Base-by-base conservation (phyloP, 805 yeast genomes). In the Candida yuanshanica region DNA sequence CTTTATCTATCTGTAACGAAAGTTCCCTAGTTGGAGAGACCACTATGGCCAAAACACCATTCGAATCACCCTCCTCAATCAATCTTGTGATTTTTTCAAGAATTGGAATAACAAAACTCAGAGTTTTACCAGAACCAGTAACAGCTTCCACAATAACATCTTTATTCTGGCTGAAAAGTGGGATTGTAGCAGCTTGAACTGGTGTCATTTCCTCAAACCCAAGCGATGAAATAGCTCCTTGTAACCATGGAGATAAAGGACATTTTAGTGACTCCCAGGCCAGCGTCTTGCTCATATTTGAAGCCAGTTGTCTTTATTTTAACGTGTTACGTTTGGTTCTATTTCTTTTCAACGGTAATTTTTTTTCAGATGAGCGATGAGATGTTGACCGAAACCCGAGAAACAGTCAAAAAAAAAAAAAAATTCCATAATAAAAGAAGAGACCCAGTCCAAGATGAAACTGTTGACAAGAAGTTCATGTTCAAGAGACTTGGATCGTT, bases 141-240 rank as follows among this genome's bases (percentile, higher is more conserved):
- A 88, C 96, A 0, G 97, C 95, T 59, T 93, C 97, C 2, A 89
- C 98, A 8, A 93, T 93, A 4, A 93, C 96, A 63, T 93, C 99
- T 55, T 91, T 91, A 56, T 89, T 84, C 16, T 79, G 79, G 18
- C 82, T 63, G 49, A 93, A 75, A 45, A 90, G 65, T 0, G 99
- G 99, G 37, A 93, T 84, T 0, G 95, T 81, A 0, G 97, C 78
- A 0, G 99, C 98, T 59, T 93, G 99, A 0, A 93, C 99, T 0
- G 99, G 96, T 0, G 99, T 93, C 96, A 91, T 88, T 11, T 75
- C 59, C 3, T 76, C 74, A 58, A 75, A 90, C 2, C 95, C 96
- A 46, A 83, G 58, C 1, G 90, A 75, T n/a, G 66, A 62, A 11
- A 90, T 70, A 2, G 95, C 93, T 2, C 79, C 56, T 38, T 52